These are phyloP conservation scores for Macrocystidia cucumis DNA, from an alignment of 1,284 basidiomycete species.

Conservation along the genomic window DNA sequence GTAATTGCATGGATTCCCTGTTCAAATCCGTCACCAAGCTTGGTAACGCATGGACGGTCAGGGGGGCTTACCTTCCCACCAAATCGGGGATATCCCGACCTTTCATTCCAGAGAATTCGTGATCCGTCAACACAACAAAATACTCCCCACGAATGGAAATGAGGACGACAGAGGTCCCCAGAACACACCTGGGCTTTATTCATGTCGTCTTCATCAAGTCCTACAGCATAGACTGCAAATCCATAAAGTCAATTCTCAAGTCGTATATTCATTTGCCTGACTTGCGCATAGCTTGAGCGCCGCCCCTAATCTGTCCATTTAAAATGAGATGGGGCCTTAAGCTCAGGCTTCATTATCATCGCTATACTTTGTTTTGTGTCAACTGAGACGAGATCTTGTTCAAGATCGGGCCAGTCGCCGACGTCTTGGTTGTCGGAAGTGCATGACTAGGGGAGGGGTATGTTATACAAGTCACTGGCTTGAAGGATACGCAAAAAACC, in stretches of 20 bases:
- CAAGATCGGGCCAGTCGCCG: slow-evolving; percentile 33
- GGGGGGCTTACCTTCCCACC: slow-evolving; percentile 73
- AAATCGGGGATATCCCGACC: slow-evolving; percentile 80
- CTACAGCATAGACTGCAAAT: slow-evolving; percentile 63
- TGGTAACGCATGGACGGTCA: background rate
- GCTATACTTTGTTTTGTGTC: slow-evolving; percentile 61
- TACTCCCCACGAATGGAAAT: background rate
- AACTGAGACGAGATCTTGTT: slow-evolving; percentile 66
- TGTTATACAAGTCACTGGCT: too few species aligned
- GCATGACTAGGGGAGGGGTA: slow-evolving; percentile 19
- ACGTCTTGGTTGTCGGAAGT: slow-evolving; percentile 16
- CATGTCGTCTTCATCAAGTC: slow-evolving; percentile 74
- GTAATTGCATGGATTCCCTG: slow-evolving; percentile 77
- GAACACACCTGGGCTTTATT: slow-evolving; percentile 64
- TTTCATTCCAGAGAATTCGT: slow-evolving; percentile 15
- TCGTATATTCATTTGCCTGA: slow-evolving; percentile 11
- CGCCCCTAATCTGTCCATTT: slow-evolving; percentile 50
- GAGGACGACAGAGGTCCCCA: background rate
- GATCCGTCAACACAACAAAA: too few species aligned
- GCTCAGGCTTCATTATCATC: background rate
- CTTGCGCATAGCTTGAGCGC: slow-evolving; percentile 79
- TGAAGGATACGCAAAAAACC: slow-evolving; percentile 12
- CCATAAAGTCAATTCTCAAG: background rate
- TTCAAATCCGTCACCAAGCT: background rate
- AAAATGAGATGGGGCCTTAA: slow-evolving; percentile 7